Conservation (phyloP, 495 filamentous ascomycete genomes). For the Evansstolkia leycettana region DNA sequence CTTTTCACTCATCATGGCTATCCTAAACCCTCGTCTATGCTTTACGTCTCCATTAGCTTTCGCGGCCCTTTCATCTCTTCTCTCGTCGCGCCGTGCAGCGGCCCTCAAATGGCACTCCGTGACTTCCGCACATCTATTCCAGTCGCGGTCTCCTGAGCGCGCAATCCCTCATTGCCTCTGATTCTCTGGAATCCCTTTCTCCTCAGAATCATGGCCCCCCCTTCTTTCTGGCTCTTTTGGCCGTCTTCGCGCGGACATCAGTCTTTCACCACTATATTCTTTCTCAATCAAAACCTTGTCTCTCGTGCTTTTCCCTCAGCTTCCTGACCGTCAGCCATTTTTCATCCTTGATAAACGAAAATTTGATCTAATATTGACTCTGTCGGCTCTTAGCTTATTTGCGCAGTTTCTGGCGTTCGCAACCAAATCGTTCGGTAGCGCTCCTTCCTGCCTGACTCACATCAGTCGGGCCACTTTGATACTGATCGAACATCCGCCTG, state of each 20-base stretch:
- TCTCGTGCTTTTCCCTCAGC: slow-evolving; percentile 11
- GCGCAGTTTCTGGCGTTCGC: slow-evolving; percentile 5
- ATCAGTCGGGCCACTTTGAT: too few relatives aligned
- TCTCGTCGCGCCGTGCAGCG: slow-evolving; percentile 3
- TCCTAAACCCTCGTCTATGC: too few relatives aligned
- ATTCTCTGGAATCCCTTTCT: background rate
- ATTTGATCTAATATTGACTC: slow-evolving; percentile 27
- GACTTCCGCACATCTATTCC: slow-evolving; percentile 3
- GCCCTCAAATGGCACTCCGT: too few relatives aligned
- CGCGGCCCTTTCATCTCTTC: slow-evolving; percentile 12
- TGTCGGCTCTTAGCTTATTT: slow-evolving; percentile 27
- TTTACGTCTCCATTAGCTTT: too few relatives aligned
- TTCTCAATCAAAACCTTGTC: slow-evolving; percentile 5
- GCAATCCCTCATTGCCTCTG: slow-evolving; percentile 2
- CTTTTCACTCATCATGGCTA: too few relatives aligned
- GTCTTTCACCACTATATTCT: background rate
- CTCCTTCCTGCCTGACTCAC: background rate
- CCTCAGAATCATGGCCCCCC: background rate
- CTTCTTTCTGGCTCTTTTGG: slow-evolving; percentile 1
- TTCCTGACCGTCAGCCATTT: slow-evolving; percentile 10
- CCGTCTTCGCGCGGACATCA: background rate
- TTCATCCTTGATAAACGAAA: slow-evolving; percentile 12
- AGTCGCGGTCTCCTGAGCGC: slow-evolving; percentile 9
- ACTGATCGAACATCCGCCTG: background rate
- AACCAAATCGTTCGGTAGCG: slow-evolving; percentile 1